Evolutionary conservation across 176 grass and related monocot genomes (phyloP).

Genomic region (Alloteropsis semialata): DNA sequence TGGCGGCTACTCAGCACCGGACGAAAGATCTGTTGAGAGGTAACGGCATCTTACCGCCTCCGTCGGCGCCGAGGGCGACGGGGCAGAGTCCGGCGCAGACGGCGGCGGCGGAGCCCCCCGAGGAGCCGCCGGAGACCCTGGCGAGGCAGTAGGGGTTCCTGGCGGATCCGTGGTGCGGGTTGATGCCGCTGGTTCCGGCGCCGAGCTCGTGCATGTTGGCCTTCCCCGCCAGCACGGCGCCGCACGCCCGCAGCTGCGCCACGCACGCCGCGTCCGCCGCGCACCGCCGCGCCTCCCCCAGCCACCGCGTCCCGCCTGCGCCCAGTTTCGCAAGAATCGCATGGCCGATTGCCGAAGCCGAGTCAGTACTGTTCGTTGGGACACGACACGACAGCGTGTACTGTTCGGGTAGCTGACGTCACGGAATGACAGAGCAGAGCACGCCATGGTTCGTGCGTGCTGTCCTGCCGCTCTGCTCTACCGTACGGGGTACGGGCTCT

Average conservation of each 20-base stretch:
- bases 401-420: no score
- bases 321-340: no score
- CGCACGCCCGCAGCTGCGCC: slow-evolving; percentile 77
- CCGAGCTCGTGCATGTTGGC: slow-evolving; percentile 99
- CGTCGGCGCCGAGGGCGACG: slow-evolving; percentile 87
- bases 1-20: no score
- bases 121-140: slow-evolving; percentile 74
- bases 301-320: slow-evolving; percentile 90
- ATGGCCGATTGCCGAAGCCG: no score
- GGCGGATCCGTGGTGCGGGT: slow-evolving; percentile 54
- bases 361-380: no score
- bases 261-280: slow-evolving; percentile 70
- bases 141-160: slow-evolving; percentile 65
- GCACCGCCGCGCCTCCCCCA: slow-evolving; percentile 50
- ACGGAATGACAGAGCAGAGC: no score
- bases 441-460: no score
- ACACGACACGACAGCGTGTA: no score
- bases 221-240: slow-evolving; percentile 82
- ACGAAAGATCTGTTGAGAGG: no score
- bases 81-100: slow-evolving; percentile 84
- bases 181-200: slow-evolving; percentile 66
- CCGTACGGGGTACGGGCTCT: no score
- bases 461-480: no score
- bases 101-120: slow-evolving; percentile 74
- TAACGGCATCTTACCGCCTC: slow-evolving; percentile 58